Conservation (phyloP, 306 rosid species). For the Rubus parviflorus region DNA sequence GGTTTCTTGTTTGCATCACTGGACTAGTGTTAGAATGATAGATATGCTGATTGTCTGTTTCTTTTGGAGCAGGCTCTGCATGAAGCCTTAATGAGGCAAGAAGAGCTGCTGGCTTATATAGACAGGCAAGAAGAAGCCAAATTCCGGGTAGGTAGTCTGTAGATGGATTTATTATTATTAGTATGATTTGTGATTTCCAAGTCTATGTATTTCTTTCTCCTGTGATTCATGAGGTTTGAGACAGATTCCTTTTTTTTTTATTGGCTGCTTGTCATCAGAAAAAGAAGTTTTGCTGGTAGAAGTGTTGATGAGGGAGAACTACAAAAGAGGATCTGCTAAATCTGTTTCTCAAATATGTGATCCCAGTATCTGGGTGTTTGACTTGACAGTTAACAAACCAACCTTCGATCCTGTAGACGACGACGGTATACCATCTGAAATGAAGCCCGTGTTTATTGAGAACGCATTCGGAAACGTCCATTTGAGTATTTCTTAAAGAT, state of each 20-base stretch:
- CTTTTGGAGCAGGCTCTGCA: slow-evolving; percentile 67
- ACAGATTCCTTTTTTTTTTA: slow-evolving; percentile 14
- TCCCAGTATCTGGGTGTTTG: neutral
- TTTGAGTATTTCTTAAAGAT: neutral
- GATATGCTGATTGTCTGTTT: slow-evolving; percentile 10
- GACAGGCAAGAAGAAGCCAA: slow-evolving; percentile 84
- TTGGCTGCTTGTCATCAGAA: slow-evolving; percentile 51
- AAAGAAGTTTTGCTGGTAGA: slow-evolving; percentile 85
- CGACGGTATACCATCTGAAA: slow-evolving; percentile 12
- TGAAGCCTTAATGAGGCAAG: slow-evolving; percentile 91
- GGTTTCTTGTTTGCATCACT: slow-evolving; percentile 6
- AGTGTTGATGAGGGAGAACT: slow-evolving; percentile 30
- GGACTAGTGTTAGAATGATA: slow-evolving; percentile 16
- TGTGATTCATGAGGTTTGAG: neutral
- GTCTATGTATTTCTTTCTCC: neutral
- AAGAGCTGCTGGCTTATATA: slow-evolving; percentile 86
- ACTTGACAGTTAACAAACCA: slow-evolving; percentile 17
- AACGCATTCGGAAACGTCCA: slow-evolving; percentile 12
- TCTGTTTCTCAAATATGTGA: slow-evolving; percentile 3
- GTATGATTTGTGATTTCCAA: neutral
- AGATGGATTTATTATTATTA: neutral
- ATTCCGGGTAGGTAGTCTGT: slow-evolving; percentile 56
- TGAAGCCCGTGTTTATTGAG: slow-evolving; percentile 21
- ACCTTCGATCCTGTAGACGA: slow-evolving; percentile 23
- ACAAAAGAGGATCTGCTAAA: slow-evolving; percentile 14